Base-by-base conservation (phyloP, 2,329 filamentous ascomycete genomes). In the Aureobasidium sp. region DNA sequence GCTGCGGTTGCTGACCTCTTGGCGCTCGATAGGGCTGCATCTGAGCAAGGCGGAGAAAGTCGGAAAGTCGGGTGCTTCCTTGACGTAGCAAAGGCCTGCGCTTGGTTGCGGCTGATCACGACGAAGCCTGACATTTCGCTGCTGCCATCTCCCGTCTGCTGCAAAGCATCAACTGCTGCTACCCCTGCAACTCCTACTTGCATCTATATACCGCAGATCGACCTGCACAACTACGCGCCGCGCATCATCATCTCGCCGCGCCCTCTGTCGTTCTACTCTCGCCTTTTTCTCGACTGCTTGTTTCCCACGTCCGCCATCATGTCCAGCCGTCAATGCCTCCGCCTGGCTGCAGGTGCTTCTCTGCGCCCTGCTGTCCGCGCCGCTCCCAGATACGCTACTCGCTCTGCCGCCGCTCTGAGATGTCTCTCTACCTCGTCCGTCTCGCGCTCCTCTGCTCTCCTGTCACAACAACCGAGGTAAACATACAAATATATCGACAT, bases 291-390 rank as follows among this genome's bases (percentile, higher is more conserved):
- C 62, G 50, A 30, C 41, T 54, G 39, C 30, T 30, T 32, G 39
- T 37, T 13, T 49, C 50, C 52, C 30, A 37, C 21, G 21, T 42
- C 32, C 29, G 13, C 36, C 53, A 60, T 53, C 69, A 74, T 74
- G 72, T 71, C 71, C 67, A 72, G 70, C 68, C 71, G 71, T 62
- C 71, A 72, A 69, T 73, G 71, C 65, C 67, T 74, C 59, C 69
- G 72, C 59, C 63, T 72, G 61, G 72, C 72, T 34, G 65, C 67
- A 41, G 65, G 63, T 59, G 64, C 64, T 41, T 55, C 64, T 49
- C 47, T 61, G 52, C 67, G 67, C 55, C 67, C 68, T 63, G 63
- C 68, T 47, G 65, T 72, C 42, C 69, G 69, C 57, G 67, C 64
- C 27, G 62, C 64, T 52, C 47, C 62, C 27, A 65, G 59, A 63